Base-by-base conservation (phyloP, 495 filamentous ascomycete genomes). In the Trichoderma erinaceum region DNA sequence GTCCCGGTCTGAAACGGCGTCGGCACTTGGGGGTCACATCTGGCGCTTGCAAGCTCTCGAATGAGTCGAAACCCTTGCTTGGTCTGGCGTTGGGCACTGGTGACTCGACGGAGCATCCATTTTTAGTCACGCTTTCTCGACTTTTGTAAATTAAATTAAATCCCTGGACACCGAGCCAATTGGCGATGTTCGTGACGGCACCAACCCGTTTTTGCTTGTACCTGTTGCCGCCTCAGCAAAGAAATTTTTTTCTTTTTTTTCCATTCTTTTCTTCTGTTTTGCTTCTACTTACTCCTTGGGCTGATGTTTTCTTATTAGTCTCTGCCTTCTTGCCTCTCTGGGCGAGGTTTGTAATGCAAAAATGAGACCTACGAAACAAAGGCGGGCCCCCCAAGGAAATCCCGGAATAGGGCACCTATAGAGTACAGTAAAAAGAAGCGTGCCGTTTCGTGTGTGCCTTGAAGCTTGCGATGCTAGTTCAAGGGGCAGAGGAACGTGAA, bases 401-500 rank as follows among this genome's bases (percentile, higher is more conserved):
- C 43, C 43, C 43, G 43, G 50, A 56, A 56, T 10, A 21, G n/a
- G 50, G 21, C 50, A 56, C 4, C 18, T n/a, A 25, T 56, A 25
- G n/a, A 21, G 21, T 56, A 18, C 48, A n/a, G 48, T 56, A 25
- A 11, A n/a, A n/a, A n/a, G n/a, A n/a, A 11, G 50, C n/a, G 50
- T 25, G n/a, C 10, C 18, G n/a, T n/a, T 52, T 16, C 8, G 48
- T 50, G 46, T 21, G 52, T 61, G 56, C 56, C 56, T 61, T 61
- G 56, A 61, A 38, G 56, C 56, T 61, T 61, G 56, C 25, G 56
- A 61, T 61, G 56, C 56, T 61, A 61, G 56, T 61, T 61, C 56
- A 61, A 61, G 56, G 56, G 56, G 56, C 56, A 61, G 25, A 61
- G 56, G 56, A 61, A 61, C 56, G 56, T 61, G 56, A 61, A 61